Evolutionary conservation across 129 eudicot genomes (phyloP), one percentile per base, ranked within the genome.

Genomic region (Daucus carota): DNA sequence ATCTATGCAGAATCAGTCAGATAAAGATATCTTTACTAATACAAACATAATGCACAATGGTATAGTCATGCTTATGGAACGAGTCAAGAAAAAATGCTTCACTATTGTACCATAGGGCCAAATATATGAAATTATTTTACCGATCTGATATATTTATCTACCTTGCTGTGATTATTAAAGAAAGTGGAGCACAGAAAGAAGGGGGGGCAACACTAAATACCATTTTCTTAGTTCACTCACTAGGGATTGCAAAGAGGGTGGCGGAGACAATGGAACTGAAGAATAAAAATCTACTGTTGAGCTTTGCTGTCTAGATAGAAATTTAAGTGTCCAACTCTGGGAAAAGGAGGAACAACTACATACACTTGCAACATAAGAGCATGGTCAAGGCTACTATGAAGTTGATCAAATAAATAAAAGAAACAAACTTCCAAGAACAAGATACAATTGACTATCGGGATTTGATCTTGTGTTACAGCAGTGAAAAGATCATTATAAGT

Each of bases 401-500:
- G 9, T 31, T 31, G 11, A 67, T 18, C 24, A 67, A 18, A 68
- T 68, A 33, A 20, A 14, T 68, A 18, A 33, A 68, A 2, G 20
- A 68, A 24, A 41, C 17, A 36, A 40, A 70, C 15, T 22, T 16
- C 31, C 34, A 28, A n/a, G 48, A 41, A 70, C 17, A n/a, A 22
- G 32, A 20, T 41, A 41, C 48, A 70, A 41, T 40, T n/a, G 74
- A 40, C 3, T 24, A 3, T 41, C 31, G 22, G 17, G 5, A 40
- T 40, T 43, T 41, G 73, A 34, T 24, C 15, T 32, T 45, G 31
- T 26, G 26, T 18, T 70, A 70, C 74, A 74, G 50, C 77, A 74
- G n/a, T 20, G 65, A 50, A 62, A 44, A 74, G 48, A 54, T 54
- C 38, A n/a, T 47, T 38, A 62, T 36, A 47, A 66, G 77, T 63